A percentile compares a stretch with the other conserved stretches of the same genome.
These are phyloP conservation scores for Linum lewisii DNA, from an alignment of 345 rosid species.

Conservation along the genomic window DNA sequence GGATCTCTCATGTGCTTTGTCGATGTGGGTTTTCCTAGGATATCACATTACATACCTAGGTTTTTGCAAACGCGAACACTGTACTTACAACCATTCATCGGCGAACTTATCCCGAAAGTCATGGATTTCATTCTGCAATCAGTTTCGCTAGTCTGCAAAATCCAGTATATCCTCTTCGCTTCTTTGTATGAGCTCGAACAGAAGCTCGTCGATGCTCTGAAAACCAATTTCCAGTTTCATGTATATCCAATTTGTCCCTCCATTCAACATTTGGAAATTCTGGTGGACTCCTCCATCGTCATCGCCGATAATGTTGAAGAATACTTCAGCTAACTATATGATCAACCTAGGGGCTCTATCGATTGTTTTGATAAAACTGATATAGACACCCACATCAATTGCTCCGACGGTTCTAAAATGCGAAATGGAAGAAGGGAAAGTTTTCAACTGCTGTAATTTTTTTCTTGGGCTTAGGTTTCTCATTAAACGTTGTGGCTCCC, in stretches of 20 bases:
- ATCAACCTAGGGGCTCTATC: constrained; percentile 3
- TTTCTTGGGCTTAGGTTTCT: no score
- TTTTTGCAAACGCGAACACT: neutral
- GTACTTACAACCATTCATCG: neutral
- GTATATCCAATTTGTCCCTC: constrained; percentile 5
- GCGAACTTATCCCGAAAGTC: neutral
- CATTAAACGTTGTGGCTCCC: no score
- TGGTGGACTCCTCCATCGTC: neutral
- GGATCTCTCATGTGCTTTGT: no score
- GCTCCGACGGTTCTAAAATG: no score
- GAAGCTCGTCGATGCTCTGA: neutral
- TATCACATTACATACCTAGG: constrained; percentile 11
- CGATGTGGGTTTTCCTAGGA: no score
- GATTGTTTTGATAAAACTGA: no score
- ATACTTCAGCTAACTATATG: constrained; percentile 5
- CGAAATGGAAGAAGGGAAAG: no score
- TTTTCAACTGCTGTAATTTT: no score
- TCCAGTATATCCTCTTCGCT: constrained; percentile 7
- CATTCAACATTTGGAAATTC: neutral
- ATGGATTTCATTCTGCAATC: neutral
- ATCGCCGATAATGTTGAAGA: neutral
- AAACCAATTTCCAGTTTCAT: neutral
- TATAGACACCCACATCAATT: no score
- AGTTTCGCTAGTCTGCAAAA: constrained; percentile 1
- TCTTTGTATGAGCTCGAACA: constrained; percentile 11